These are phyloP conservation scores for Suillus subaureus DNA, from an alignment of 768 basidiomycete genomes.

Conservation along the genomic window DNA sequence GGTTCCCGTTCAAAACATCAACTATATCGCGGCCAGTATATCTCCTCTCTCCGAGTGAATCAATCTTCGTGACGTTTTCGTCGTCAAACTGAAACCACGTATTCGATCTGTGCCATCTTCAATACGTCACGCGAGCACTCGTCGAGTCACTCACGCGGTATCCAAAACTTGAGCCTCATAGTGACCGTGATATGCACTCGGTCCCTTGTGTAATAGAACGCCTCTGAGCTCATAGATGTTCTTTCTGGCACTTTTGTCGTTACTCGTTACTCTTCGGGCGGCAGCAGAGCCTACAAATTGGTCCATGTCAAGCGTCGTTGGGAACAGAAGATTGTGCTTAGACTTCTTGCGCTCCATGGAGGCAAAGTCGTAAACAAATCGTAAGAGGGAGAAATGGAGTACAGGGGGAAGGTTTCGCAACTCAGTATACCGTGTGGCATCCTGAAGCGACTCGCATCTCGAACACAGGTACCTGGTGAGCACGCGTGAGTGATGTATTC, in stretches of 20 bases:
- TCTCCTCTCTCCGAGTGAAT: constrained; percentile 51
- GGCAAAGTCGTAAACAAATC: constrained; percentile 86
- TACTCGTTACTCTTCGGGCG: constrained; percentile 18
- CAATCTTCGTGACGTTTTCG: constrained; percentile 72
- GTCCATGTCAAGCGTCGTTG: constrained; percentile 71
- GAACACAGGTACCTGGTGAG: constrained; percentile 75
- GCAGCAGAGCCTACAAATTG: constrained; percentile 50
- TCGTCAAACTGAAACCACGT: constrained; percentile 96
- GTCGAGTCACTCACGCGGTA: constrained; percentile 47
- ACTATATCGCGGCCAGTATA: constrained; percentile 30
- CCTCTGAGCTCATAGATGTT: constrained; percentile 82
- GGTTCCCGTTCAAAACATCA: constrained; percentile 28
- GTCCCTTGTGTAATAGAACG: constrained; percentile 85
- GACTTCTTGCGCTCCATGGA: constrained; percentile 87
- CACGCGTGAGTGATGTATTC: neutral
- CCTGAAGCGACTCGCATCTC: constrained; percentile 67
- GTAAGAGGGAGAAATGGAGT: constrained; percentile 87
- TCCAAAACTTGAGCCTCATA: constrained; percentile 88
- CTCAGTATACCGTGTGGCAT: constrained; percentile 79
- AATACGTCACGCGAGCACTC: constrained; percentile 10
- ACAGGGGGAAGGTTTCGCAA: constrained; percentile 79
- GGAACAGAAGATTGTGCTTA: constrained; percentile 81
- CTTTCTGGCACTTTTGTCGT: constrained; percentile 18
- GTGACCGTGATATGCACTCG: constrained; percentile 91
- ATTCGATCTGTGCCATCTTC: constrained; percentile 45